Evolutionary conservation across 257 asterid species (phyloP), one percentile per base, ranked within the genome.

Genomic region (Leptodermis oblonga): DNA sequence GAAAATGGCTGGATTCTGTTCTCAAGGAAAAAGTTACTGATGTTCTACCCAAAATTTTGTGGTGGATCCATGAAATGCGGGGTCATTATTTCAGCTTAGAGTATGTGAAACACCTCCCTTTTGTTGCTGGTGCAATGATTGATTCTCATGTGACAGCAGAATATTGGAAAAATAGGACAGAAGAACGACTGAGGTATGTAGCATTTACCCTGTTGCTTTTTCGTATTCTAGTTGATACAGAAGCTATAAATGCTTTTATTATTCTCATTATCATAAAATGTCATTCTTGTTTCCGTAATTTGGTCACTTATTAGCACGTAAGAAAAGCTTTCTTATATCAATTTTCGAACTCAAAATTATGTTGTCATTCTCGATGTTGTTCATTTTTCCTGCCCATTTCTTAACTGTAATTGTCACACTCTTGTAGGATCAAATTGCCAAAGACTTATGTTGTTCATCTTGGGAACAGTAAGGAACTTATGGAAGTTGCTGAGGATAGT

Each of bases 1-100:
- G 99, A 70, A 94, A 94, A 83, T 94, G 99, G 98, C 76, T 94
- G 80, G 98, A 91, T 83, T 80, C 87, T 72, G 98, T 89, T 85
- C 90, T 91, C 62, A 88, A 87, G 74, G 98, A 85, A 64, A 78
- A 83, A 64, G 85, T 89, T 73, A 78, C 79, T 49, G 86, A 61
- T 65, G 95, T 94, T 48, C 95, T 91, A 71, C 97, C 98, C 76
- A 94, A 94, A 88, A 85, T 85, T 72, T 88, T 94, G 82, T 94
- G 99, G 99, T 94, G 99, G 98, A 94, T 94, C 70, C 99, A 94
- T 83, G 99, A 94, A 84, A 91, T 94, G 98, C 85, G 99, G 58
- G 99, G 98, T 76, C 99, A 94, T 80, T 94, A 94, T 83, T 94
- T 93, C 84, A 91, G 74, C 63, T 81, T 86, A 88, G 95, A 91